Evolutionary conservation across 768 basidiomycete genomes (phyloP).

Genomic region (Xerocomellus chrysenteron): DNA sequence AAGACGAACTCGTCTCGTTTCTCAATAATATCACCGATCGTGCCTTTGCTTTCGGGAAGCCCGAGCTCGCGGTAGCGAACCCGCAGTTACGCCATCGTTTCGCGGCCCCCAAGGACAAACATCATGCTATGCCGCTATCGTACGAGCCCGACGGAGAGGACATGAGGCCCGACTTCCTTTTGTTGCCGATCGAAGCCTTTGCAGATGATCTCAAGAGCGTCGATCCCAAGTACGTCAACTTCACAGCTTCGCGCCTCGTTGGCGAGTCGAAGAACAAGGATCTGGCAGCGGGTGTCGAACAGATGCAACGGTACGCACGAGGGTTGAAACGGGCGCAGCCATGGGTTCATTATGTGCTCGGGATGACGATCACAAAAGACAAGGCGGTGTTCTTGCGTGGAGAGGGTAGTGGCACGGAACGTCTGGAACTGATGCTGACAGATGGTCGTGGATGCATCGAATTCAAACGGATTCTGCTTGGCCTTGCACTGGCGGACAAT

Average conservation of each 20-base stretch:
- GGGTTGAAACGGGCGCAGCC: constrained; percentile 1
- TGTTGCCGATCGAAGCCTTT: constrained; percentile 15
- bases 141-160: constrained; percentile 7
- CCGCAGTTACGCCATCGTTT: constrained; percentile 10
- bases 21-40: constrained; percentile 9
- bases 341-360: constrained; percentile 6
- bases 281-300: not conserved
- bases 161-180: constrained; percentile 12
- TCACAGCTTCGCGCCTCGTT: not conserved
- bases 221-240: not conserved
- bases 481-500: constrained; percentile 6
- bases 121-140: constrained; percentile 2
- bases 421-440: not conserved
- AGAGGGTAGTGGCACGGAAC: constrained; percentile 7
- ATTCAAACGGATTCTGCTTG: constrained; percentile 12
- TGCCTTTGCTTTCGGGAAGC: constrained; percentile 1
- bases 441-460: constrained; percentile 8
- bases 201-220: not conserved
- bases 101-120: not conserved
- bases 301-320: constrained; percentile 1
- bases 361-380: not conserved
- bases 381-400: constrained; percentile 1
- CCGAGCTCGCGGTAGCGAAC: not conserved
- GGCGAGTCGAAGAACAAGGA: constrained; percentile 9
- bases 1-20: constrained; percentile 6